Conservation (phyloP, 306 rosid species). For the Ormosia emarginata region DNA sequence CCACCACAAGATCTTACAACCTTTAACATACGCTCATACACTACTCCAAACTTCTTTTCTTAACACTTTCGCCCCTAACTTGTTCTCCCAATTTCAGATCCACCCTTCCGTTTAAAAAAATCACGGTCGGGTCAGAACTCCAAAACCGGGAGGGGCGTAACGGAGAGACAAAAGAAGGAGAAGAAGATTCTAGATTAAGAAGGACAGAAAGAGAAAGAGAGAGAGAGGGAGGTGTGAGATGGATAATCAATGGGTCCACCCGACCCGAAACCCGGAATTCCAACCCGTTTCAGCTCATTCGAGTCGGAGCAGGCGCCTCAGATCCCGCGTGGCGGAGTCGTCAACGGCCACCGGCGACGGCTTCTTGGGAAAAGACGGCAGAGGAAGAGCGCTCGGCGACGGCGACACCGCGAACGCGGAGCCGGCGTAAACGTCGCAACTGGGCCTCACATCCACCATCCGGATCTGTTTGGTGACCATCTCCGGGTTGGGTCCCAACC, state of each 20-base stretch:
- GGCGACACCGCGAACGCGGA: conserved; percentile 81
- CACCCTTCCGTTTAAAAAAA: conserved; percentile 78
- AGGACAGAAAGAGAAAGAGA: neutral
- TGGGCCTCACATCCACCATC: conserved; percentile 27
- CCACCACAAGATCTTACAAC: neutral
- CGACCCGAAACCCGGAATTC: neutral
- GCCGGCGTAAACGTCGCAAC: conserved; percentile 69
- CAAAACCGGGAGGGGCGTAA: conserved; percentile 22
- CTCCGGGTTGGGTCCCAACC: conserved; percentile 56
- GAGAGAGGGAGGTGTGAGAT: neutral
- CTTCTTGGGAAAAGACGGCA: conserved; percentile 74
- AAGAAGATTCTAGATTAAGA: conserved; percentile 21
- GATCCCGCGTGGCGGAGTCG: conserved; percentile 80
- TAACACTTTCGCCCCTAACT: conserved; percentile 31
- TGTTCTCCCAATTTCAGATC: conserved; percentile 32
- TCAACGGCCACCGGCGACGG: conserved; percentile 32
- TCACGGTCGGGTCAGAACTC: conserved; percentile 48
- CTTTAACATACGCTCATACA: neutral
- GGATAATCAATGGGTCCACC: neutral
- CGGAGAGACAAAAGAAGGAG: neutral
- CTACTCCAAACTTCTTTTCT: conserved; percentile 15
- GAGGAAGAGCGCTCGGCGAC: conserved; percentile 77
- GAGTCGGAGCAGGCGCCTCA: conserved; percentile 82
- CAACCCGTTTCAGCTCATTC: conserved; percentile 20
- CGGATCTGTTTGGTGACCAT: conserved; percentile 46